Percentiles rank a stretch among this genome's conserved stretches.
phyloP scores from a whole-genome alignment of 805 yeast species.

The Torulaspora indica region DNA sequence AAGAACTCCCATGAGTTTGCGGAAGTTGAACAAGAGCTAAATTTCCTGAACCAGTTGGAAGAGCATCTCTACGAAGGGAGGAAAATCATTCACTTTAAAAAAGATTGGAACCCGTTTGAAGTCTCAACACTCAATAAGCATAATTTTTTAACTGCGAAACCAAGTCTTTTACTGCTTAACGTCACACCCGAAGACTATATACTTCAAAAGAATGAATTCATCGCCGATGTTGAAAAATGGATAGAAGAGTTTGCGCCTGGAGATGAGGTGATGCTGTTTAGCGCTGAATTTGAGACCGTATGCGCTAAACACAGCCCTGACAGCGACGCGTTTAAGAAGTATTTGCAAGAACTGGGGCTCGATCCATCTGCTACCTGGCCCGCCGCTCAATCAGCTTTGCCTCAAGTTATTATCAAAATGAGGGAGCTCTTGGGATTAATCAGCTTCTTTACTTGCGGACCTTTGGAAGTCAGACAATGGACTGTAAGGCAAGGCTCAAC shows the following conservation, averaged over 20 bases:
- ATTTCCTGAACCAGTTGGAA: slow-evolving; percentile 37
- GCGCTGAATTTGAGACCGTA: slow-evolving; percentile 47
- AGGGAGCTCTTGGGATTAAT: slow-evolving; percentile 64
- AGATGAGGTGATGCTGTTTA: slow-evolving; percentile 64
- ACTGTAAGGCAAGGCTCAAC: slow-evolving; percentile 67
- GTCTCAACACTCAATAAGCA: slow-evolving; percentile 62
- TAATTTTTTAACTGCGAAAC: slow-evolving; percentile 80
- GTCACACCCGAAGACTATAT: slow-evolving; percentile 67
- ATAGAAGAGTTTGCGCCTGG: slow-evolving; percentile 60
- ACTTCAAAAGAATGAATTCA: slow-evolving; percentile 47
- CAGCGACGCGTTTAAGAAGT: slow-evolving; percentile 10
- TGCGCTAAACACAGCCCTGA: slow-evolving; percentile 30
- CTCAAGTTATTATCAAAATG: slow-evolving; percentile 61
- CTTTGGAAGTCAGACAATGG: slow-evolving; percentile 85
- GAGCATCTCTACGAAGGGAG: slow-evolving; percentile 49
- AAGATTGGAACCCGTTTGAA: slow-evolving; percentile 60
- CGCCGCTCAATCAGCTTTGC: slow-evolving; percentile 50
- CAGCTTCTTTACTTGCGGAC: slow-evolving; percentile 85
- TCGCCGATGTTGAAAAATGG: slow-evolving; percentile 57
- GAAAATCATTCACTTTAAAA: slow-evolving; percentile 57
- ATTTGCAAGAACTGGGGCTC: slow-evolving; percentile 31
- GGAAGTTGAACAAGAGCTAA: slow-evolving; percentile 41
- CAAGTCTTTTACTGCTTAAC: slow-evolving; percentile 74
- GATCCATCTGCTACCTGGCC: slow-evolving; percentile 34
- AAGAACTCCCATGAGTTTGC: slow-evolving; percentile 46